Conservation (phyloP, 805 yeast species). For the Candida caryicola region DNA sequence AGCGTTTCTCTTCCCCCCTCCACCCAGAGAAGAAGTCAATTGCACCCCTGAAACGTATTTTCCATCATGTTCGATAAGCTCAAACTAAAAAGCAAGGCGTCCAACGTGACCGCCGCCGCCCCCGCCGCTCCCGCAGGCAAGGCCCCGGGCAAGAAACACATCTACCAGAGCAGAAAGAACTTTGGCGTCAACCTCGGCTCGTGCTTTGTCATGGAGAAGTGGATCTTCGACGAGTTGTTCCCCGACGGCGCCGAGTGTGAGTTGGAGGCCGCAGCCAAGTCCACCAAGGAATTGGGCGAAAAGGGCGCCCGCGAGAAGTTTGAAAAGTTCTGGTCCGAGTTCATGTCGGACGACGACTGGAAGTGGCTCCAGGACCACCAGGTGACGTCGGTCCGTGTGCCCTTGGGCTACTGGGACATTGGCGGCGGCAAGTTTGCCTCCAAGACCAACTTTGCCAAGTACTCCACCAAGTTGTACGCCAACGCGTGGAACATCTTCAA, state of each 20-base stretch:
- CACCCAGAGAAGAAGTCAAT: neutral
- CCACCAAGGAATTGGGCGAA: slow-evolving; percentile 47
- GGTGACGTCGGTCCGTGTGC: slow-evolving; percentile 80
- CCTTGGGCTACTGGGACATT: slow-evolving; percentile 91
- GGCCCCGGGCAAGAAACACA: slow-evolving; percentile 40
- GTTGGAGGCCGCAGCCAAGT: slow-evolving; percentile 62
- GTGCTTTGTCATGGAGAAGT: slow-evolving; percentile 74
- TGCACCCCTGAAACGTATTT: neutral
- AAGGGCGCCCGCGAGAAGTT: slow-evolving; percentile 52
- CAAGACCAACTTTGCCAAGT: slow-evolving; percentile 57
- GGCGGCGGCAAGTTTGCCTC: slow-evolving; percentile 55
- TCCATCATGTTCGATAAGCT: slow-evolving; percentile 32
- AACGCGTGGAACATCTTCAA: slow-evolving; percentile 70
- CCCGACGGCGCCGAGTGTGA: slow-evolving; percentile 62
- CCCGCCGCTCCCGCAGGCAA: slow-evolving; percentile 35
- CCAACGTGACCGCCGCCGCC: slow-evolving; percentile 20
- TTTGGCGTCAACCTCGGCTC: slow-evolving; percentile 88
- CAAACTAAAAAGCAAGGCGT: slow-evolving; percentile 30
- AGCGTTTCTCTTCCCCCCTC: too few species aligned
- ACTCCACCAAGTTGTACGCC: slow-evolving; percentile 52
- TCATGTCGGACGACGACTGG: slow-evolving; percentile 74
- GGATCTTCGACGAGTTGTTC: slow-evolving; percentile 66
- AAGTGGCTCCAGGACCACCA: slow-evolving; percentile 62
- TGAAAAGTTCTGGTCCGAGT: slow-evolving; percentile 65
- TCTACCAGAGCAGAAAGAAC: slow-evolving; percentile 61